Evolutionary conservation across 148 eudicot species (phyloP), one percentile per base, ranked within the genome.

Genomic region (Dianthus caryophyllus): DNA sequence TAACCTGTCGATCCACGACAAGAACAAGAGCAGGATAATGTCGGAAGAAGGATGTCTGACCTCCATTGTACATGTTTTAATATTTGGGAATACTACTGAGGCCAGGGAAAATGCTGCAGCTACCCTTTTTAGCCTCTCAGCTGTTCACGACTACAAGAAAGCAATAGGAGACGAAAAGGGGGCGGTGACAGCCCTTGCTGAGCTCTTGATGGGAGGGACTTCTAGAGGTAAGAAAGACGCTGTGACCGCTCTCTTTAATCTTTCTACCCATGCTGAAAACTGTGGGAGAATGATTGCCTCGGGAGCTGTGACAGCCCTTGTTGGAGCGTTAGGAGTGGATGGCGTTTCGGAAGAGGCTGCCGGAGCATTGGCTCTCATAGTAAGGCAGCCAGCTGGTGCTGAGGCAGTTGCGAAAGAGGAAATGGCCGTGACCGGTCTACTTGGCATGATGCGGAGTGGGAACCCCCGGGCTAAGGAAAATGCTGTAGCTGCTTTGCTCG

Each of bases 61-160:
- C 17, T 81, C 82, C 15, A 77, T 92, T 24, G 90, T 87, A 21
- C 66, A 73, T 26, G 96, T 89, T 56, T 72, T 92, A 67, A 79
- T 71, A 66, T 49, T 49, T 43, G 96, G 98, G 43, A 85, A 75
- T 69, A 87, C 89, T 1, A 82, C 80, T 1, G 96, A 92, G 58
- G 88, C 98, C 0, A 71, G 89, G 74, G 98, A 92, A 79, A 92
- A 92, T 31, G 96, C 98, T 27, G 98, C 96, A 1, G 98, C 98
- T 0, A 89, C 98, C 0, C 54, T 92, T 56, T 92, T 92, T 75
- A 92, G 98, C 65, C 89, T 92, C 21, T 92, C 98, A 8, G 87
- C 98, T 0, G 85, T 92, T 64, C 96, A 92, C 48, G 90, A 81
- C 22, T 85, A 86, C 60, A 92, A 92, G 72, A 89, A 78, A 77